Evolutionary conservation across 768 basidiomycete species (phyloP).

Genomic region (Pleurotus pulmonarius): DNA sequence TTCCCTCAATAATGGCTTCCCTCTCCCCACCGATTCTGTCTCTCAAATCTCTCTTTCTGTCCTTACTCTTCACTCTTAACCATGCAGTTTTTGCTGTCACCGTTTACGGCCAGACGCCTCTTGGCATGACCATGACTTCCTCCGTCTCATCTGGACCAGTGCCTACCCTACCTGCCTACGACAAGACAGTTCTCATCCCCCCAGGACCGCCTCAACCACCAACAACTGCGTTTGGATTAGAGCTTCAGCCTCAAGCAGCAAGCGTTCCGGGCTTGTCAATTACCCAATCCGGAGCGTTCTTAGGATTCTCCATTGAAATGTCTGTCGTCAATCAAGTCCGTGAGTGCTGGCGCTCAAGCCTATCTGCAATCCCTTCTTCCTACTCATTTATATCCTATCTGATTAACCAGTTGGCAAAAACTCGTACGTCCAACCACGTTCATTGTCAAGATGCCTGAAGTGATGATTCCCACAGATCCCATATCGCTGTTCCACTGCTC

Average conservation of each 20-base stretch:
- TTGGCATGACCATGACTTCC: neutral
- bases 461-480: neutral
- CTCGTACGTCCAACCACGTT: conserved; percentile 27
- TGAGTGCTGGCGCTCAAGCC: conserved; percentile 16
- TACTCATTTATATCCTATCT: neutral
- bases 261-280: conserved; percentile 14
- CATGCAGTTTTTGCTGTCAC: conserved; percentile 3
- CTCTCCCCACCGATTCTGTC: neutral
- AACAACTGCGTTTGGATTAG: conserved; percentile 9
- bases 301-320: conserved; percentile 46
- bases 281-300: conserved; percentile 16
- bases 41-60: conserved; percentile 6
- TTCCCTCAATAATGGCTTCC: neutral
- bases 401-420: conserved; percentile 45
- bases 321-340: conserved; percentile 37
- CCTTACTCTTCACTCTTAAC: conserved; percentile 1
- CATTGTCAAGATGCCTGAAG: neutral
- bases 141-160: neutral
- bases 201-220: conserved; percentile 5
- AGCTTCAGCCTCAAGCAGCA: neutral
- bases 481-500: conserved; percentile 13
- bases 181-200: conserved; percentile 6
- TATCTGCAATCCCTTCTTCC: neutral
- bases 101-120: conserved; percentile 6
- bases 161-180: conserved; percentile 6